phyloP scores from a whole-genome alignment of 345 rosid genomes.

The Lumnitzera racemosa region DNA sequence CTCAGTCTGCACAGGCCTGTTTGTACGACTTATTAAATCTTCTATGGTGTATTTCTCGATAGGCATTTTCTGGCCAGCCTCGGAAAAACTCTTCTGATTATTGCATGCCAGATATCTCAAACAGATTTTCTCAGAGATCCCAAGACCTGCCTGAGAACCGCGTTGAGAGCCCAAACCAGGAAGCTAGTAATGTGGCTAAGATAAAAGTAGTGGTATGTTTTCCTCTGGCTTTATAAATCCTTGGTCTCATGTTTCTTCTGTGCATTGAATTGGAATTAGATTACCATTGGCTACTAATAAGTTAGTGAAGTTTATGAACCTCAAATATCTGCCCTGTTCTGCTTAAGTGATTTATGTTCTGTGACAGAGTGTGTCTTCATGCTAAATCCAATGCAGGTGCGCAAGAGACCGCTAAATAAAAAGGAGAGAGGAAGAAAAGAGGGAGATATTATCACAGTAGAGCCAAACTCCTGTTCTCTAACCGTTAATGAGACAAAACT shows the following conservation, averaged over 20 bases:
- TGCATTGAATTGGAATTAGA: not conserved
- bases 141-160: slow-evolving; percentile 8
- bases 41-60: slow-evolving; percentile 10
- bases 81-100: slow-evolving; percentile 25
- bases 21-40: slow-evolving; percentile 11
- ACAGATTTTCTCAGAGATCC: slow-evolving; percentile 13
- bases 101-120: slow-evolving; percentile 18
- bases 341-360: not conserved
- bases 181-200: slow-evolving; percentile 50
- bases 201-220: slow-evolving; percentile 56
- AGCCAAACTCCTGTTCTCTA: slow-evolving; percentile 30
- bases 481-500: slow-evolving; percentile 49
- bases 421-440: slow-evolving; percentile 49
- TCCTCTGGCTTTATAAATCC: not conserved
- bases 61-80: slow-evolving; percentile 16
- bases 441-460: slow-evolving; percentile 42
- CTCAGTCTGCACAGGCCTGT: no score
- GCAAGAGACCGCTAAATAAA: slow-evolving; percentile 51
- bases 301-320: no score
- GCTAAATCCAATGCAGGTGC: slow-evolving; percentile 27
- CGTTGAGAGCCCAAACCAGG: slow-evolving; percentile 24
- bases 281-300: no score
- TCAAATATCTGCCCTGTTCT: no score
- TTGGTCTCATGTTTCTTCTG: not conserved
- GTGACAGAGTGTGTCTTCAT: not conserved